phyloP scores from a whole-genome alignment of 148 eudicot genomes.

The Vaccinium darrowii region DNA sequence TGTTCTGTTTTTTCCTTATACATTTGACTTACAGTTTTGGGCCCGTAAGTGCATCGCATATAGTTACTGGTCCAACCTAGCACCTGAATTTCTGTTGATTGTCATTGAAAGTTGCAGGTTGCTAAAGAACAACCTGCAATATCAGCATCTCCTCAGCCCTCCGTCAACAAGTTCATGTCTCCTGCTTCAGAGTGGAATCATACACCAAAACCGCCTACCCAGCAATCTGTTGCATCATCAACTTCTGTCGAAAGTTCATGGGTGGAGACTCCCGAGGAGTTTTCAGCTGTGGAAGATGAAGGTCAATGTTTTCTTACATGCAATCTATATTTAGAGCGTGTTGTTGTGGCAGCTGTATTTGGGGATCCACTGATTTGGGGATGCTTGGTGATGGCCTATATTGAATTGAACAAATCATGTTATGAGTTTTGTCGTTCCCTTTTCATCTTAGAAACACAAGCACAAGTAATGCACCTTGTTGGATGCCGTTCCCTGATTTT shows the following conservation, averaged over 20 bases:
- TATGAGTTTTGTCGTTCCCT: neutral
- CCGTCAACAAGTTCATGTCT: constrained; percentile 40
- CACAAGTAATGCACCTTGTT: neutral
- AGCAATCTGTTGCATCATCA: constrained; percentile 49
- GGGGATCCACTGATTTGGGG: neutral
- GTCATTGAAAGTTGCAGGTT: constrained; percentile 57
- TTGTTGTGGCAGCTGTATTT: neutral
- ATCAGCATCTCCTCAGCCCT: constrained; percentile 37
- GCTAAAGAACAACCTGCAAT: constrained; percentile 62
- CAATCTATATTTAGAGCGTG: neutral
- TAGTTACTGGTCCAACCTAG: constrained; percentile 10
- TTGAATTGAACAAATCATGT: neutral
- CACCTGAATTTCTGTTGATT: constrained; percentile 18
- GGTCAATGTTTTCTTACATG: constrained; percentile 35
- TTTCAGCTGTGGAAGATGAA: constrained; percentile 55
- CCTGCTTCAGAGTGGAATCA: constrained; percentile 66
- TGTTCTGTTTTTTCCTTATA: neutral
- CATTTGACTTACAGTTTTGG: neutral
- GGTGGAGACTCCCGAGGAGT: constrained; percentile 53
- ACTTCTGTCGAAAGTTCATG: constrained; percentile 42
- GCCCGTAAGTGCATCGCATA: neutral
- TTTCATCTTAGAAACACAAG: neutral
- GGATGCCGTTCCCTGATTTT: constrained; percentile 13
- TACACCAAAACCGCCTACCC: constrained; percentile 42
- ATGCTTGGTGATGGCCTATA: neutral